Base-by-base conservation (phyloP, 1,284 basidiomycete genomes). In the Ceratobasidium sp. region DNA sequence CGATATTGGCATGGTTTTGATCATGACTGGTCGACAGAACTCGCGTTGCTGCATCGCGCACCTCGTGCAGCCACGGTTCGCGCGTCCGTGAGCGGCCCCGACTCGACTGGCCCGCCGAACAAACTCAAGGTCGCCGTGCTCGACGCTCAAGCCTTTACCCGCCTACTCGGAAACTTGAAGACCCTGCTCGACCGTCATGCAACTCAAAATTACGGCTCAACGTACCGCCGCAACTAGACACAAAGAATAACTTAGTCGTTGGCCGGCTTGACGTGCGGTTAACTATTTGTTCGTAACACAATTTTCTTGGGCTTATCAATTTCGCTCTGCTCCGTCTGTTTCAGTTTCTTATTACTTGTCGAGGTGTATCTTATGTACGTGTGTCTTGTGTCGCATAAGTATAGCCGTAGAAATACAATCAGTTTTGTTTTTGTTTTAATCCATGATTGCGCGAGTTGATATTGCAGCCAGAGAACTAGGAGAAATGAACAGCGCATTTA, bases 61-160 rank as follows among this genome's bases (percentile, higher is more conserved):
- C 95, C 96, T 15, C 92, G 97, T 75, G 96, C 96, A 0, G 97
- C 97, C 5, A 98, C 97, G 6, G 95, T 99, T 64, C 94, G 94
- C 78, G 97, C 97, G 1, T 84, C 91, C 20, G 83, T 86, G 58
- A 88, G 93, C 53, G 80, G 82, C 0, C 80, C 79, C 23, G 65
- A 80, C 8, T 84, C 86, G 75, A 86, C 90, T 23, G 77, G 58
- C 39, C 35, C 63, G 1, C 79, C 78, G 17, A 67, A 71, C 31
- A 94, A 92, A 83, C 88, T 98, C 66, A 94, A 96, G 82, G 96
- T 99, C 31, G 98, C 96, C 28, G 94, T 95, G 5, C 87, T 99
- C 80, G 96, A 96, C 81, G 96, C 96, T 74, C 90, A 94, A 79
- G 95, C 97, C 2, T 99, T 99, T 83, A 98, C 96, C 7, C 91